phyloP scores from a whole-genome alignment of 768 basidiomycete genomes.

The Collybia nuda region DNA sequence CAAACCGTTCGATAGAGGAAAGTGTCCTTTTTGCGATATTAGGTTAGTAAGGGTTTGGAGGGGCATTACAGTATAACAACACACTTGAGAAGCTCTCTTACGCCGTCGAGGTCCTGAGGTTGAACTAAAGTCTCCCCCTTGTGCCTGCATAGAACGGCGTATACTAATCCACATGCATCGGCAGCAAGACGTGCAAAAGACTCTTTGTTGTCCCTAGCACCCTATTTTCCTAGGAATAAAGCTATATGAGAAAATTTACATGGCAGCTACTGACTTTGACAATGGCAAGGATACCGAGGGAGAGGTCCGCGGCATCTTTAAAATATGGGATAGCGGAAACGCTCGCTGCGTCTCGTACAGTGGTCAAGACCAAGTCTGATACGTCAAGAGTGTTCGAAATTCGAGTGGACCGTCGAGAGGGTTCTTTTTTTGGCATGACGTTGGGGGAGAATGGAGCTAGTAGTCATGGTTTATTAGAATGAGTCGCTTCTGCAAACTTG shows the following conservation, averaged over 20 bases:
- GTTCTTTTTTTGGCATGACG: too few species aligned
- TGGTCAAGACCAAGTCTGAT: slow-evolving; percentile 17
- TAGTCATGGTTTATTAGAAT: too few species aligned
- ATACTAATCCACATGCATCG: slow-evolving; percentile 22
- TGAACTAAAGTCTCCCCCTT: slow-evolving; percentile 9
- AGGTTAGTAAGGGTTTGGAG: not conserved
- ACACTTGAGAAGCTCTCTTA: slow-evolving; percentile 16
- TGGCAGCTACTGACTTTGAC: slow-evolving; percentile 13
- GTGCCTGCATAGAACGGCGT: slow-evolving; percentile 16
- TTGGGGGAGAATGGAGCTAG: too few species aligned
- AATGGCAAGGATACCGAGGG: slow-evolving; percentile 14
- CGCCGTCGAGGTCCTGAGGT: slow-evolving; percentile 11
- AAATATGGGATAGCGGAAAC: slow-evolving; percentile 20
- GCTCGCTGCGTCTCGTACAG: slow-evolving; percentile 15
- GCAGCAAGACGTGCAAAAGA: slow-evolving; percentile 19
- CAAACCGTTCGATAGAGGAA: slow-evolving; percentile 14
- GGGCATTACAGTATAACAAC: not conserved
- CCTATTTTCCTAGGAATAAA: slow-evolving; percentile 6
- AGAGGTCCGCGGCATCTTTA: slow-evolving; percentile 16
- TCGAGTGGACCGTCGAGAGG: not conserved
- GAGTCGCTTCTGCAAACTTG: too few species aligned
- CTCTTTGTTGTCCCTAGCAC: slow-evolving; percentile 21
- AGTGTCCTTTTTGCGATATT: slow-evolving; percentile 13
- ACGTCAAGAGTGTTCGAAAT: slow-evolving; percentile 12
- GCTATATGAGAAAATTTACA: too few species aligned